Conservation (phyloP, 208 protist genomes). For the Crithidia bombi region DNA sequence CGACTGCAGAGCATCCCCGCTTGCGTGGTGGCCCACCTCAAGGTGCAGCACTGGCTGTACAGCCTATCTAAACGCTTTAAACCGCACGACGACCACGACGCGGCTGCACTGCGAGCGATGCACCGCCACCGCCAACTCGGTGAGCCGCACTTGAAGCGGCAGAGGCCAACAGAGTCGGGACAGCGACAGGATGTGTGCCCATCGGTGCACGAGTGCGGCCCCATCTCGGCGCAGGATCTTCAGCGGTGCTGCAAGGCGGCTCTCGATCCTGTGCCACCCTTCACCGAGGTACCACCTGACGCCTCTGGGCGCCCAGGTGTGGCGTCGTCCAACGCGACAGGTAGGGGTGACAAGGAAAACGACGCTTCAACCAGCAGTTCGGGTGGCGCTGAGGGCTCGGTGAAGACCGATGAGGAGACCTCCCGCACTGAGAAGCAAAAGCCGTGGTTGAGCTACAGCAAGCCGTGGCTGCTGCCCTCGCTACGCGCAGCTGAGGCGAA, state of each 20-base stretch:
- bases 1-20: conserved; percentile 37
- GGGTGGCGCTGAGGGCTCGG: background rate
- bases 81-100: conserved; percentile 42
- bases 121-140: conserved; percentile 58
- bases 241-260: conserved; percentile 22
- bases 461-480: conserved; percentile 57
- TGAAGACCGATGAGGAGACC: background rate
- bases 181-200: conserved; percentile 11
- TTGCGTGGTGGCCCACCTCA: conserved; percentile 62
- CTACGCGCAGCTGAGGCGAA: conserved; percentile 44
- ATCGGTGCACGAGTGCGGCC: conserved; percentile 17
- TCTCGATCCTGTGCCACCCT: conserved; percentile 21
- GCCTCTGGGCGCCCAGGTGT: background rate
- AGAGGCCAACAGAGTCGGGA: conserved; percentile 1
- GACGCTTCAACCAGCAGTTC: background rate
- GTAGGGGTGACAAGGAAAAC: conserved; percentile 3
- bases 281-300: background rate
- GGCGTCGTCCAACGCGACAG: background rate
- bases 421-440: conserved; percentile 25
- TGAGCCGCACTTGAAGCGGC: conserved; percentile 44
- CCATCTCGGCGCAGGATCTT: conserved; percentile 12
- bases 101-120: conserved; percentile 44
- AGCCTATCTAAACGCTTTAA: conserved; percentile 53
- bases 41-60: conserved; percentile 84
- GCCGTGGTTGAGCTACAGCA: conserved; percentile 71